Percentiles rank a stretch among this genome's conserved stretches.
These are phyloP conservation scores for Coffea humblotiana DNA, from an alignment of 305 asterid species.

Conservation along the genomic window DNA sequence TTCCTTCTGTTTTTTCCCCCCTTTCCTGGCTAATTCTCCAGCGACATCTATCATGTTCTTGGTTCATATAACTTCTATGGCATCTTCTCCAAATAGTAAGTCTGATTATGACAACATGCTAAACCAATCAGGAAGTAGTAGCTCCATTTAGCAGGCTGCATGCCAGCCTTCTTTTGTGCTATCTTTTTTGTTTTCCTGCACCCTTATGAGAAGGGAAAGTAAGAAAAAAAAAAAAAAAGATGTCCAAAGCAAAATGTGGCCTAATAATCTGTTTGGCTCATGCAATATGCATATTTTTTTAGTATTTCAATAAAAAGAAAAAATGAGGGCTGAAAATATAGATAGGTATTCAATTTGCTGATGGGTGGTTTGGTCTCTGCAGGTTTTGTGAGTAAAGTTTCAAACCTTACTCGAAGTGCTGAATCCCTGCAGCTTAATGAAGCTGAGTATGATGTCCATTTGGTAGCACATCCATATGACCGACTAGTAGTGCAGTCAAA, in stretches of 20 bases:
- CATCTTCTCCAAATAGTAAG: background rate
- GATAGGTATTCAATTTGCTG: background rate
- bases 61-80: background rate
- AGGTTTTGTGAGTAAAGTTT: constrained; percentile 13
- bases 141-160: too few relatives aligned
- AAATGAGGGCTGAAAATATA: background rate
- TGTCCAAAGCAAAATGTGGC: background rate
- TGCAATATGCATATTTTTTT: background rate
- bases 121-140: background rate
- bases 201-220: background rate
- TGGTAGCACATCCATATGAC: constrained; percentile 55
- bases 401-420: constrained; percentile 4
- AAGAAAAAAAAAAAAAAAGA: too few relatives aligned
- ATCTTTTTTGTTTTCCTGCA: background rate
- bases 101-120: background rate
- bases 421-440: constrained; percentile 17
- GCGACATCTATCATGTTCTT: background rate
- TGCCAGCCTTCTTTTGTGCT: background rate
- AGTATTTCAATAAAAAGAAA: background rate
- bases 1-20: background rate
- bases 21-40: background rate
- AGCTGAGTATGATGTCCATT: constrained; percentile 54
- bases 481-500: constrained; percentile 54
- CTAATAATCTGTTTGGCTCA: background rate
- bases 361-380: constrained; percentile 11